Conservation (phyloP, 2,329 filamentous ascomycete genomes). For the Orbilia oligospora region DNA sequence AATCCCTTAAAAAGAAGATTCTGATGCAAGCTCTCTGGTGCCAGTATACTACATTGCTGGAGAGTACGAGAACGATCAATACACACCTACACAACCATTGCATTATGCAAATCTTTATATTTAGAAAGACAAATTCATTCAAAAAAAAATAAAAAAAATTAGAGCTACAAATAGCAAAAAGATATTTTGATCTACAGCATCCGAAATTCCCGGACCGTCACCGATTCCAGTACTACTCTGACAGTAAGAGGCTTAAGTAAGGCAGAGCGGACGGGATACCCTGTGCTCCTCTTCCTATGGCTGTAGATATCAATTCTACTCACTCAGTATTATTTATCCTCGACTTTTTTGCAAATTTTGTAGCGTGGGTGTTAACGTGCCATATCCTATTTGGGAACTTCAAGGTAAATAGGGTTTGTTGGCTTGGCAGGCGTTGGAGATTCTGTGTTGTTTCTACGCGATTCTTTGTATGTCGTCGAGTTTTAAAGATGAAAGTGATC, state of each 20-base stretch:
- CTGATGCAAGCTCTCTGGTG: too few relatives aligned
- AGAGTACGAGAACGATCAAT: too few relatives aligned
- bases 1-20: too few relatives aligned
- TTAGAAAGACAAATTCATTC: too few relatives aligned
- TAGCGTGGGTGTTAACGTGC: not conserved
- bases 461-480: not conserved
- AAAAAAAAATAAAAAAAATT: not conserved
- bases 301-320: slow-evolving; percentile 25
- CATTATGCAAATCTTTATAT: too few relatives aligned
- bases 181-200: slow-evolving; percentile 34
- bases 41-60: too few relatives aligned
- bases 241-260: slow-evolving; percentile 45
- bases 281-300: slow-evolving; percentile 39
- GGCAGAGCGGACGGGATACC: slow-evolving; percentile 54
- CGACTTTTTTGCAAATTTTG: slow-evolving; percentile 18
- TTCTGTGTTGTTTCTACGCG: slow-evolving; percentile 7
- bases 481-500: slow-evolving; percentile 6
- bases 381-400: not conserved
- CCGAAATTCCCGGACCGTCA: slow-evolving; percentile 34
- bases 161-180: slow-evolving; percentile 31
- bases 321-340: slow-evolving; percentile 4
- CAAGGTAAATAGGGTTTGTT: slow-evolving; percentile 17
- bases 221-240: slow-evolving; percentile 28
- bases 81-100: too few relatives aligned
- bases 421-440: slow-evolving; percentile 24